These are phyloP conservation scores for Potentilla sterilis DNA, from an alignment of 306 rosid species.

Conservation along the genomic window DNA sequence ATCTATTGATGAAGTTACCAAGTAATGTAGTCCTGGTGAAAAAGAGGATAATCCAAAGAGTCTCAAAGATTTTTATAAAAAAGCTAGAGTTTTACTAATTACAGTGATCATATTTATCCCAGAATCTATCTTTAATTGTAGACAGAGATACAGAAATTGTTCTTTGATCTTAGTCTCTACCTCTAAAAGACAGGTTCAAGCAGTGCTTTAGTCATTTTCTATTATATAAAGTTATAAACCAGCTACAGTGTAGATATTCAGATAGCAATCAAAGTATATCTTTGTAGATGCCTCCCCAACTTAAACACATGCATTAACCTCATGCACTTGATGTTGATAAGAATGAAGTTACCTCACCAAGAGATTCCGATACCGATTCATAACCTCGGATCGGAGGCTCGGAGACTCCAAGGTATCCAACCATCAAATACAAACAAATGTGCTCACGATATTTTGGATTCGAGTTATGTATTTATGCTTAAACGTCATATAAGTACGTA, in stretches of 20 bases:
- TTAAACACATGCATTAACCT: too few species aligned
- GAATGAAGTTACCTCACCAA: neutral
- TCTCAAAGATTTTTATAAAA: neutral
- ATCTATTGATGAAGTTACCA: neutral
- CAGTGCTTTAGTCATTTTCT: neutral
- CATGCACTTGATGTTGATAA: neutral
- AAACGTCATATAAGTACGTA: neutral
- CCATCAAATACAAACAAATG: neutral
- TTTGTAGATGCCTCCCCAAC: too few species aligned
- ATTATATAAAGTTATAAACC: too few species aligned
- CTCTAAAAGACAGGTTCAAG: neutral
- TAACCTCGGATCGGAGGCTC: constrained; percentile 22
- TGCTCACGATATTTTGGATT: neutral
- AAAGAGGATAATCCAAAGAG: neutral
- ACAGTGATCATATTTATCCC: neutral
- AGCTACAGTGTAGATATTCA: too few species aligned
- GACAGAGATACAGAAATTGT: neutral
- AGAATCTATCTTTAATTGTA: neutral
- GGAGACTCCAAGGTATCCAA: constrained; percentile 19
- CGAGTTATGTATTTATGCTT: neutral
- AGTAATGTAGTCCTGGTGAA: neutral
- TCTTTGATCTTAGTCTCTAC: neutral
- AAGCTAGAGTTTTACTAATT: neutral
- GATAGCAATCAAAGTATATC: too few species aligned
- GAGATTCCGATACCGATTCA: neutral